Conservation (phyloP, 805 yeast species). For the Danielia oregonensis region DNA sequence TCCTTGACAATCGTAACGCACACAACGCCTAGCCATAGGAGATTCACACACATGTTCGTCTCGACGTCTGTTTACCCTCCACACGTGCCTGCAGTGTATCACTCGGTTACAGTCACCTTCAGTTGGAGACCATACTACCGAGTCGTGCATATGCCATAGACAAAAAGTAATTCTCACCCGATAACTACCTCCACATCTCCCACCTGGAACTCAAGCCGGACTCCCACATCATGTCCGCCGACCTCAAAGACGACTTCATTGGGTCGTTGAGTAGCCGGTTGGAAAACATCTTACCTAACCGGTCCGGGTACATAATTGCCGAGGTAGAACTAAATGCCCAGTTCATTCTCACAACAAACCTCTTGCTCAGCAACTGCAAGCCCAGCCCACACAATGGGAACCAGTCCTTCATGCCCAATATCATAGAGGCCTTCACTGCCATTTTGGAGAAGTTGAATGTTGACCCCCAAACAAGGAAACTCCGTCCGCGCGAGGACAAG, state of each 20-base stretch:
- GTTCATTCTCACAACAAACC: slow-evolving; percentile 28
- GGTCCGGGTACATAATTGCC: slow-evolving; percentile 35
- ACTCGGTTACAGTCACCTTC: no score
- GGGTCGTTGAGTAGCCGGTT: slow-evolving; percentile 19
- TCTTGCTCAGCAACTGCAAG: slow-evolving; percentile 19
- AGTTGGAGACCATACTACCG: no score
- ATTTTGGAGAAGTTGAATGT: slow-evolving; percentile 18
- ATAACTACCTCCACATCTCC: background rate
- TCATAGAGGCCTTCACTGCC: slow-evolving; percentile 22
- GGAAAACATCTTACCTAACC: slow-evolving; percentile 33
- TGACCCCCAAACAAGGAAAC: slow-evolving; percentile 15
- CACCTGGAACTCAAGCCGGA: background rate
- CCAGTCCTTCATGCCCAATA: slow-evolving; percentile 11
- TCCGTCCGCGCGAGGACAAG: slow-evolving; percentile 28
- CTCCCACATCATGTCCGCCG: background rate
- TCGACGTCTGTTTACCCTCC: no score
- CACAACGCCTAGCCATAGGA: no score
- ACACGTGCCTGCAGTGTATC: no score
- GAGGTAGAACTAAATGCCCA: slow-evolving; percentile 43
- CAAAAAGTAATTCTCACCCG: background rate
- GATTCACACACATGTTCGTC: no score
- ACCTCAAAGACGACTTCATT: slow-evolving; percentile 8
- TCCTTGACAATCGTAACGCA: no score
- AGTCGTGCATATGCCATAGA: slow-evolving; percentile 6
- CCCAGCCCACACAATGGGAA: slow-evolving; percentile 13